Evolutionary conservation across 2,329 filamentous ascomycete species (phyloP).

Genomic region (Colletotrichum sp.): DNA sequence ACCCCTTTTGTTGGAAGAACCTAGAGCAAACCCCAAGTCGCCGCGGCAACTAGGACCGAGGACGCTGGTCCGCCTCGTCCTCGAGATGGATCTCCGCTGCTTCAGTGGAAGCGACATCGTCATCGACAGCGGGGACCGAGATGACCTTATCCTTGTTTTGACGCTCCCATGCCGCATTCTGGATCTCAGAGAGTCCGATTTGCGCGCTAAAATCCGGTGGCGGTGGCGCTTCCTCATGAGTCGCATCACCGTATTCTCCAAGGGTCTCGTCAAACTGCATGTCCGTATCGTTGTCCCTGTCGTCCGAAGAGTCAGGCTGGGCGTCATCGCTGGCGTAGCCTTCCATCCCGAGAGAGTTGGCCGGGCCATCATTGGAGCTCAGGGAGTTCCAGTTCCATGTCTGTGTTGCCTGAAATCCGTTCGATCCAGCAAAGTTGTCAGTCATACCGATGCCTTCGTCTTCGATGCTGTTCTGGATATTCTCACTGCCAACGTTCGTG

Average conservation of each 20-base stretch:
- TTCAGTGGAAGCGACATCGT: conserved; percentile 45
- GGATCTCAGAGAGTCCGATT: conserved; percentile 31
- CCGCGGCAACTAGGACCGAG: neutral
- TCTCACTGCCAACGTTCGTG: conserved; percentile 23
- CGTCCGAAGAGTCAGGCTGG: conserved; percentile 44
- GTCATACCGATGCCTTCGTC: conserved; percentile 52
- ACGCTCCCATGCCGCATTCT: conserved; percentile 36
- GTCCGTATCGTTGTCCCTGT: conserved; percentile 29
- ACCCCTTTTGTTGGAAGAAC: neutral
- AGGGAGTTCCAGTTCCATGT: conserved; percentile 54
- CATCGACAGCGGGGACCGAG: conserved; percentile 40
- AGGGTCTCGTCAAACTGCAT: conserved; percentile 20
- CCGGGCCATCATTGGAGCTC: conserved; percentile 31
- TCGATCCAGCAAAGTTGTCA: conserved; percentile 35
- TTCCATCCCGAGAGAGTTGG: conserved; percentile 32
- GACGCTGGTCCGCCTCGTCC: conserved; percentile 35
- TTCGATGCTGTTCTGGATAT: conserved; percentile 50
- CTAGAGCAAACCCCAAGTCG: neutral
- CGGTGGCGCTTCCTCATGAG: conserved; percentile 24
- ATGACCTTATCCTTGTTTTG: conserved; percentile 38
- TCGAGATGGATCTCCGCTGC: conserved; percentile 57
- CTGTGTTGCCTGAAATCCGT: conserved; percentile 35
- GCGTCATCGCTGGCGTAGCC: conserved; percentile 49
- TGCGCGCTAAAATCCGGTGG: conserved; percentile 24
- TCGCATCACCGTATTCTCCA: conserved; percentile 9